These are phyloP conservation scores for Penicillium sp. DNA, from an alignment of 2,329 filamentous ascomycete genomes.

Conservation along the genomic window DNA sequence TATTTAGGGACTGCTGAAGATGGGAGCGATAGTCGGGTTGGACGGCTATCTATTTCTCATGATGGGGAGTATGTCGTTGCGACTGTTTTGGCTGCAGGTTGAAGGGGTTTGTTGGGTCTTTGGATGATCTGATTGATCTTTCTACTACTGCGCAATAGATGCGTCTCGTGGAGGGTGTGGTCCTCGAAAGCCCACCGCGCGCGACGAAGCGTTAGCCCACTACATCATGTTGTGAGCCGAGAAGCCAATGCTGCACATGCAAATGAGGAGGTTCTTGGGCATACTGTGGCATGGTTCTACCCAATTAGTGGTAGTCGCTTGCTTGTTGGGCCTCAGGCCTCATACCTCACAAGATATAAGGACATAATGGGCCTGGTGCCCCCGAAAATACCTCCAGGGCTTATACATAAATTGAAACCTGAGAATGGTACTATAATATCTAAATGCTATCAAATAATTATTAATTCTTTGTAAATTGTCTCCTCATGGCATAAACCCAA, in stretches of 20 bases:
- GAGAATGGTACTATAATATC: background rate
- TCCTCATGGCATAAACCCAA: background rate
- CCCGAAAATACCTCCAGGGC: background rate
- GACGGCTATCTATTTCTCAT: constrained; percentile 79
- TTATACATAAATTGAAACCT: background rate
- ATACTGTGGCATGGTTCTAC: background rate
- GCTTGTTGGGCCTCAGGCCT: background rate
- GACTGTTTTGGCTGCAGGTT: constrained; percentile 41
- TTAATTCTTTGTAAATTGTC: background rate
- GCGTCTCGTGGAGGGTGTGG: background rate
- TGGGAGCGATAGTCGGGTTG: constrained; percentile 52
- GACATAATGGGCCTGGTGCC: background rate
- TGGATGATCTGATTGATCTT: background rate
- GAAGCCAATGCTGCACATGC: background rate
- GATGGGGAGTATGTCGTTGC: constrained; percentile 74
- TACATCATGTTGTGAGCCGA: background rate
- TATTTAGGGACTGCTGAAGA: constrained; percentile 27
- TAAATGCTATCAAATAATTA: background rate
- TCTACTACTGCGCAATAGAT: background rate
- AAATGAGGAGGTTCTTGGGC: no score
- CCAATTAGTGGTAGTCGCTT: background rate
- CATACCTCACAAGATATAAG: background rate
- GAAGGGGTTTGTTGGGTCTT: constrained; percentile 8
- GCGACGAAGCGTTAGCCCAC: background rate
- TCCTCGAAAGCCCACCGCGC: background rate